phyloP scores from a whole-genome alignment of 129 eudicot species.

The Flaveria ramosissima region DNA sequence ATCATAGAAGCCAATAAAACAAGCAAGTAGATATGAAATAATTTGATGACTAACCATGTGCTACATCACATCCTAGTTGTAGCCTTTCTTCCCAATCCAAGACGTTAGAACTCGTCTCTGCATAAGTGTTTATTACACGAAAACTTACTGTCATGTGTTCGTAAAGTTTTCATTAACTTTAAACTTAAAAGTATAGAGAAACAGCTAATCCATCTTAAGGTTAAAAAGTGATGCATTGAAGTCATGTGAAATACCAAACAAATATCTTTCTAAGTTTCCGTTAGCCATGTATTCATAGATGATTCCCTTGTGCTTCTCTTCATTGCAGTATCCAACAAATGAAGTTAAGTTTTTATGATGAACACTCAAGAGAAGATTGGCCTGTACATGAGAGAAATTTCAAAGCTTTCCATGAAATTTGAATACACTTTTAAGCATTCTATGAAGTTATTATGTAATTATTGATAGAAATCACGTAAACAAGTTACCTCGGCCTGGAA shows the following conservation, averaged over 20 bases:
- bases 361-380: constrained; percentile 40
- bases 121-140: constrained; percentile 11
- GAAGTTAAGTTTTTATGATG: constrained; percentile 59
- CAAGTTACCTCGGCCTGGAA: constrained; percentile 54
- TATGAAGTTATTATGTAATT: neutral
- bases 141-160: constrained; percentile 5
- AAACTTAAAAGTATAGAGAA: neutral
- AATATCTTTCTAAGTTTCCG: constrained; percentile 48
- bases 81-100: constrained; percentile 50
- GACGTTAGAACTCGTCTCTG: constrained; percentile 22
- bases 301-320: constrained; percentile 46
- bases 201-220: neutral
- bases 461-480: neutral
- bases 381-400: constrained; percentile 32
- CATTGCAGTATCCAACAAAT: constrained; percentile 66
- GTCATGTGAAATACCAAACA: constrained; percentile 41
- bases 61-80: constrained; percentile 57
- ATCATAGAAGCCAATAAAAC: constrained; percentile 14
- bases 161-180: neutral
- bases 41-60: constrained; percentile 43
- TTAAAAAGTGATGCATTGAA: neutral
- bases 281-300: constrained; percentile 70
- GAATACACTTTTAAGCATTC: neutral
- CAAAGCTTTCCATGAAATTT: neutral
- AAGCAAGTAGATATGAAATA: constrained; percentile 1